A percentile compares a stretch with the other conserved stretches of the same genome.
phyloP scores from a whole-genome alignment of 371 early-diverging fungal genomes.

The Mucor saturninus region DNA sequence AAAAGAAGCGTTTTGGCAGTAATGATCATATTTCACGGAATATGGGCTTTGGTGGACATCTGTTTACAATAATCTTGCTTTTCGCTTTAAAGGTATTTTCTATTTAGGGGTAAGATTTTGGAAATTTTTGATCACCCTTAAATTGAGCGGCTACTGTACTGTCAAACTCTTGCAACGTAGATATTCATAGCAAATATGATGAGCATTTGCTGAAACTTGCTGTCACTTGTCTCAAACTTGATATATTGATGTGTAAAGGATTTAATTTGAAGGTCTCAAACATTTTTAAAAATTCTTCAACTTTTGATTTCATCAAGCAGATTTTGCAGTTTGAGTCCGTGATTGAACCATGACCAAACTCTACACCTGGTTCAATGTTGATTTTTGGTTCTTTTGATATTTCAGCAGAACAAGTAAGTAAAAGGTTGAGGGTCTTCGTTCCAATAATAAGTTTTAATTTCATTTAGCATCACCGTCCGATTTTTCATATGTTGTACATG shows the following conservation, averaged over 20 bases:
- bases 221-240: conserved; percentile 25
- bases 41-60: too few species aligned
- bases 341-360: conserved; percentile 23
- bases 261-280: conserved; percentile 25
- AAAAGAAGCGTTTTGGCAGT: too few species aligned
- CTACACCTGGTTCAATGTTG: conserved; percentile 25
- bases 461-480: conserved; percentile 19
- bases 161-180: conserved; percentile 24
- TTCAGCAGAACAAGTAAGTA: conserved; percentile 24
- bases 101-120: too few species aligned
- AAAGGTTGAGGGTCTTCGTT: conserved; percentile 21
- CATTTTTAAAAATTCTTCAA: conserved; percentile 23
- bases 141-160: too few species aligned
- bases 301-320: conserved; percentile 24
- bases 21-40: too few species aligned
- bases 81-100: too few species aligned
- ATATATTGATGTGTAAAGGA: conserved; percentile 23
- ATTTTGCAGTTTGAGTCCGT: conserved; percentile 23
- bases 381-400: conserved; percentile 25
- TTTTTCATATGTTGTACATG: conserved; percentile 25
- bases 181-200: conserved; percentile 24
- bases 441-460: conserved; percentile 24
- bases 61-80: too few species aligned
- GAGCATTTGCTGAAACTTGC: conserved; percentile 24
- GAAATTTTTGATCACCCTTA: too few species aligned